Evolutionary conservation across 2,329 filamentous ascomycete genomes (phyloP).

Genomic region (Fusarium azukiicola): DNA sequence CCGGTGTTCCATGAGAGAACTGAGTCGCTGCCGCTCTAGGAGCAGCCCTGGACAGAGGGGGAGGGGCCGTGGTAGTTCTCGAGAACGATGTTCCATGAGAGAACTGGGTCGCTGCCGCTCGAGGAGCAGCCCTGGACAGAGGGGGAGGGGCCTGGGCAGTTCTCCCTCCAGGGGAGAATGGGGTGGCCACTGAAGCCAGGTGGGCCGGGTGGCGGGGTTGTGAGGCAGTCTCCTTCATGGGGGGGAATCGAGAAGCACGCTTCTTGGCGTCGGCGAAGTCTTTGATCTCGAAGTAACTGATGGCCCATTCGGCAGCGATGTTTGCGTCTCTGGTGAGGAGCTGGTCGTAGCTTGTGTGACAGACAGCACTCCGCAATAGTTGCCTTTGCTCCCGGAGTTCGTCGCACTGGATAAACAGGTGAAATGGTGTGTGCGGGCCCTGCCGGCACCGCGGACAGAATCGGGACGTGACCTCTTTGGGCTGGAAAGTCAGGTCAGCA

Average conservation of each 20-base stretch:
- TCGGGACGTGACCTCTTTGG: background rate
- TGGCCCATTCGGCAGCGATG: slow-evolving; percentile 25
- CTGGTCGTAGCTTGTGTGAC: background rate
- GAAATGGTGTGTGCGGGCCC: background rate
- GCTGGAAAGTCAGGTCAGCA: background rate
- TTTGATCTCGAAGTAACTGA: slow-evolving; percentile 23
- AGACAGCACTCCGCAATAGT: background rate
- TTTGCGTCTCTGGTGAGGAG: slow-evolving; percentile 3
- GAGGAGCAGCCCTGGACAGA: background rate
- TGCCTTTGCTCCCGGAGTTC: background rate
- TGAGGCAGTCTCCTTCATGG: background rate
- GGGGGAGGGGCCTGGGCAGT: background rate
- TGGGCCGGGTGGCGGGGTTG: background rate
- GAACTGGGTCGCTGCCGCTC: background rate
- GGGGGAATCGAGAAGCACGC: background rate
- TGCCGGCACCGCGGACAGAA: background rate
- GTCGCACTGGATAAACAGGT: slow-evolving; percentile 3
- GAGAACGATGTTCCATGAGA: no score
- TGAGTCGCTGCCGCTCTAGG: no score
- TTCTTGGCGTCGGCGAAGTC: slow-evolving; percentile 2
- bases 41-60: no score
- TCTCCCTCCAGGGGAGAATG: slow-evolving; percentile 20
- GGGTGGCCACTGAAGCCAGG: background rate
- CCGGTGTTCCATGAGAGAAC: background rate
- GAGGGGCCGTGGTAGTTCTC: no score